Conservation (phyloP, 192 early-diverging fungal species). For the Podila epigama region DNA sequence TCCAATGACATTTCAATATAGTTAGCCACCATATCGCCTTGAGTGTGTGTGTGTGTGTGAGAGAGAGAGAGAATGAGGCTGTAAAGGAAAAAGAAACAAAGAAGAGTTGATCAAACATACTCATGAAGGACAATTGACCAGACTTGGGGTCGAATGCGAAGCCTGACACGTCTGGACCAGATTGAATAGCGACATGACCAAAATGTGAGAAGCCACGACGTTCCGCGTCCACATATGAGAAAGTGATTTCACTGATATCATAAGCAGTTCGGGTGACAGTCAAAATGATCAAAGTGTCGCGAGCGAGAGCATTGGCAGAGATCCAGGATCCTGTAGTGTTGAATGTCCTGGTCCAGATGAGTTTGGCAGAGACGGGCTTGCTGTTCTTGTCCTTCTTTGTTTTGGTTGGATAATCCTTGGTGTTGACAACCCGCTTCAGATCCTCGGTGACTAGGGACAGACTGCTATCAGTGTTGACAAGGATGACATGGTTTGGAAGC, state of each 20-base stretch:
- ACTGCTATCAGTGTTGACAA: slow-evolving; percentile 52
- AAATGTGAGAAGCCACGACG: slow-evolving; percentile 51
- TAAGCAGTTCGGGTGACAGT: slow-evolving; percentile 26
- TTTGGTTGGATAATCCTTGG: slow-evolving; percentile 21
- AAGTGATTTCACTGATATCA: slow-evolving; percentile 17
- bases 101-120: slow-evolving; percentile 20
- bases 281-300: slow-evolving; percentile 49
- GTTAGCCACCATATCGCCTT: too few relatives aligned
- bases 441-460: slow-evolving; percentile 54
- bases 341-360: slow-evolving; percentile 52
- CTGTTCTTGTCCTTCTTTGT: not conserved
- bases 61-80: not conserved
- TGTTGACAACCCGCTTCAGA: slow-evolving; percentile 50
- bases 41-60: too few relatives aligned
- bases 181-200: slow-evolving; percentile 40
- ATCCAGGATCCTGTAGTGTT: slow-evolving; percentile 57
- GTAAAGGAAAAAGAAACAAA: not conserved
- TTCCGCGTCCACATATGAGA: slow-evolving; percentile 56
- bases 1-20: too few relatives aligned
- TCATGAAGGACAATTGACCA: slow-evolving; percentile 47
- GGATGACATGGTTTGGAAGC: slow-evolving; percentile 50
- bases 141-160: slow-evolving; percentile 34
- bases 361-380: slow-evolving; percentile 7
- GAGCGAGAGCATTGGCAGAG: slow-evolving; percentile 49
- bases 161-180: slow-evolving; percentile 13